A percentile compares a stretch with the other conserved stretches of the same genome.
phyloP scores from a whole-genome alignment of 2,329 filamentous ascomycete genomes.

The Fusarium nodosum region DNA sequence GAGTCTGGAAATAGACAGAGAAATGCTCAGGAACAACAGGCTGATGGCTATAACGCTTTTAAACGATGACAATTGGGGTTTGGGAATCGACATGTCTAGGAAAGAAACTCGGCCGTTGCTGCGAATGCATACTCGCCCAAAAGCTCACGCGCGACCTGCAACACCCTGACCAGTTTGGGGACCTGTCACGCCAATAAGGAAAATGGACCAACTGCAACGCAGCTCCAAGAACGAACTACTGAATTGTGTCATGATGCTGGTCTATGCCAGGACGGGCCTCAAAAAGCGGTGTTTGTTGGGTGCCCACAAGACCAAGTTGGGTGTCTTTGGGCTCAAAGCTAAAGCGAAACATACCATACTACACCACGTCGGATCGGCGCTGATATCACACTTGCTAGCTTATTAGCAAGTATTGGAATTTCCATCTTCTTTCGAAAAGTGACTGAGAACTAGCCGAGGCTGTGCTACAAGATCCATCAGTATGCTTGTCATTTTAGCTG shows the following conservation, averaged over 20 bases:
- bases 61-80: slow-evolving; percentile 1
- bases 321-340: slow-evolving; percentile 40
- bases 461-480: slow-evolving; percentile 21
- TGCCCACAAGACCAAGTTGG: slow-evolving; percentile 35
- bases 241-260: slow-evolving; percentile 13
- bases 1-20: neutral
- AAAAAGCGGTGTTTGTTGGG: slow-evolving; percentile 38
- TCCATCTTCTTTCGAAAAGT: slow-evolving; percentile 30
- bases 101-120: slow-evolving; percentile 17
- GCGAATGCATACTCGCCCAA: slow-evolving; percentile 39
- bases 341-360: slow-evolving; percentile 16
- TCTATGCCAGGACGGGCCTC: slow-evolving; percentile 34
- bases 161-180: slow-evolving; percentile 34
- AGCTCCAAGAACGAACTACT: slow-evolving; percentile 11
- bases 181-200: slow-evolving; percentile 32
- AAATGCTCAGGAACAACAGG: neutral
- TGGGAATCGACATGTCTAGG: slow-evolving; percentile 8
- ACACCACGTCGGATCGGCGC: neutral
- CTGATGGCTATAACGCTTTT: slow-evolving; percentile 11
- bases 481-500: slow-evolving; percentile 26
- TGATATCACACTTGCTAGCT: neutral
- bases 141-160: slow-evolving; percentile 38
- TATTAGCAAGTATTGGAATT: slow-evolving; percentile 31
- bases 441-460: slow-evolving; percentile 24
- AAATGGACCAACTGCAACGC: slow-evolving; percentile 28